Evolutionary conservation across 169 alveolate species (phyloP), one percentile per base, ranked within the genome.

Genomic region (Besnoitia besnoiti): DNA sequence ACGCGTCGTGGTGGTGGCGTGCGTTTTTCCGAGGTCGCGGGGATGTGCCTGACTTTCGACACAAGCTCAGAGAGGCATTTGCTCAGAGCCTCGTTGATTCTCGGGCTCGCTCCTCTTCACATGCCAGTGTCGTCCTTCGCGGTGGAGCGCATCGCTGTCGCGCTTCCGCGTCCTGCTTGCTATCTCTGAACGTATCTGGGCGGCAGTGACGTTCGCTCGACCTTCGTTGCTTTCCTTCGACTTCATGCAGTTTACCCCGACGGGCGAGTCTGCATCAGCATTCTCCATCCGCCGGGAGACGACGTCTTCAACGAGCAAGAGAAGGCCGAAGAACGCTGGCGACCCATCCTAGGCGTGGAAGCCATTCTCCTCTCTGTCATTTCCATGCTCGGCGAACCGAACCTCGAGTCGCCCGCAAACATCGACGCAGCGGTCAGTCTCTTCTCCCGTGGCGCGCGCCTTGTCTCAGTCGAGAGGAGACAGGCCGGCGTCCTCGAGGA

Each of bases 241-340:
- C 37, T 47, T 14, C 67, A 35, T 39, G 46, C 88, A 44, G 80
- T 95, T 67, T 94, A 89, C 85, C 98, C 99, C 35, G 99, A 97
- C 94, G 99, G 99, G n/a, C 95, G 96, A 90, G 99, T 98, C 21
- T 99, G 99, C 95, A 99, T 99, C 67, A 98, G 99, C 21, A 99
- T 99, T 89, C 96, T 99, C 42, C 99, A 98, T 93, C 98, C 99
- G 19, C 99, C 99, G 27, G 99, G 99, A 35, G 95, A 96, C 35
- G 99, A 99, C 94, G 94, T 95, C 67, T 97, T 97, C 95, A 99
- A 98, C 96, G 98, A 97, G 85, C 99, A 98, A 93, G 99, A 98
- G 96, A 96, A 97, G 0, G 98, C 99, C n/a, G 99, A 98, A 80
- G 99, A 99, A 95, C 97, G 99, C 91, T 98, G 99, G 99, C 97